Evolutionary conservation across 768 basidiomycete genomes (phyloP), one percentile per base, ranked within the genome.

Genomic region (Lactarius psammicola): DNA sequence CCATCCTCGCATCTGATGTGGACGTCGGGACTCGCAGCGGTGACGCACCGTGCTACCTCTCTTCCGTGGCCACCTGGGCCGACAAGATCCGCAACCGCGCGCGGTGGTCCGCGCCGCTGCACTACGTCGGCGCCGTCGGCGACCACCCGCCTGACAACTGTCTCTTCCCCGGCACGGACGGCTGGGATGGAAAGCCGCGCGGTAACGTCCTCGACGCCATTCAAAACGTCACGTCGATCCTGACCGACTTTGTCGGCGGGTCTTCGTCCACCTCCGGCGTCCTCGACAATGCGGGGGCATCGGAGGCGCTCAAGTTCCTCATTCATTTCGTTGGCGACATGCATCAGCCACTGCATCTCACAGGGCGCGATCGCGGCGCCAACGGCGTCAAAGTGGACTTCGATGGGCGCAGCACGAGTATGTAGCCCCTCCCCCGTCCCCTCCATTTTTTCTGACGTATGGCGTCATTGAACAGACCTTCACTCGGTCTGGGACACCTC

Each of bases 241-340:
- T 94, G 26, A 80, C 80, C 54, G 80, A 82, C 9, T 87, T 84
- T 72, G 78, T 77, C 73, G 72, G 23, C 33, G 68, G 8, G 3
- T 62, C 62, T 10, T 70, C 68, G 76, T 61, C 73, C n/a, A 46
- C 20, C 71, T 4, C 65, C 73, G 68, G 74, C 58, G 74, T 72
- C 56, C 33, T 60, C 15, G 70, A 59, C 13, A 42, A 65, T 18
- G 75, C 67, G 6, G 76, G 74, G 13, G 87, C 87, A 2, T 86
- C 88, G 72, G 90, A 94, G 71, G 92, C 96, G 2, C 80, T 98
- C 71, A 90, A 92, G 75, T 99, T 97, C 79, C 79, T 99, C 36
- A 84, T 95, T 34, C 97, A 99, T 75, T 98, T 94, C 71, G 62
- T 97, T 13, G 95, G 96, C 0, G 96, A 98, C 74, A 80, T 96